Percentiles rank a stretch among this genome's conserved stretches.
These are phyloP conservation scores for Laetiporus sulphureus DNA, from an alignment of 1,284 basidiomycete genomes.

Conservation along the genomic window DNA sequence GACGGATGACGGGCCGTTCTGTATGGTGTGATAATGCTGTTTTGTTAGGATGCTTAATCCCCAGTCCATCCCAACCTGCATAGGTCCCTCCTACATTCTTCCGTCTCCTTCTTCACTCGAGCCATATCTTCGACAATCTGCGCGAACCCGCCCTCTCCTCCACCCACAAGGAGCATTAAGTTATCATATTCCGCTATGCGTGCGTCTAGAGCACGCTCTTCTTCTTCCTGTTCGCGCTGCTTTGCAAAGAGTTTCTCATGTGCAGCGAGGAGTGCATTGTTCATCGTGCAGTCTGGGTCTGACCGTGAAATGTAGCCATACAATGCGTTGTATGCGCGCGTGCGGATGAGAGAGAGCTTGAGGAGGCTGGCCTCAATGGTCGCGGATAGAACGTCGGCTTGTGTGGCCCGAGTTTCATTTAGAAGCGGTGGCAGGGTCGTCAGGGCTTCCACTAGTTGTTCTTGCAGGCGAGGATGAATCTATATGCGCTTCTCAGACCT, in stretches of 20 bases:
- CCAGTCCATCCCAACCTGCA: conserved; percentile 44
- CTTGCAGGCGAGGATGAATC: conserved; percentile 27
- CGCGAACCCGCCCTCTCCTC: conserved; percentile 31
- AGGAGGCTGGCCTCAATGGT: conserved; percentile 40
- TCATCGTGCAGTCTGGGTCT: conserved; percentile 20
- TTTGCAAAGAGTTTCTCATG: conserved; percentile 30
- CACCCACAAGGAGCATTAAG: conserved; percentile 35
- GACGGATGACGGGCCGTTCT: no score
- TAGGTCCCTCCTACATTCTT: conserved; percentile 42
- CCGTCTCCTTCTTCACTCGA: conserved; percentile 37
- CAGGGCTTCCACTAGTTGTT: conserved; percentile 23
- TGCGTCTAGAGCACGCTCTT: conserved; percentile 31
- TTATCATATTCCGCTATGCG: conserved; percentile 37
- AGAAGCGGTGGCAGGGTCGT: conserved; percentile 24
- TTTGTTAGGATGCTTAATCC: conserved; percentile 26
- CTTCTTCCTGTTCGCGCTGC: conserved; percentile 29
- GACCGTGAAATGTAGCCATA: conserved; percentile 29
- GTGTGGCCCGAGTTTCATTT: conserved; percentile 22
- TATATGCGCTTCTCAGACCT: background rate
- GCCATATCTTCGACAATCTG: conserved; percentile 46
- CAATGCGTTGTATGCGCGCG: conserved; percentile 30
- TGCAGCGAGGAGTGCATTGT: conserved; percentile 29
- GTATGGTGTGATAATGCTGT: no score
- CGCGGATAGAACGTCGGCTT: conserved; percentile 32
- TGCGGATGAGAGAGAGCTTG: conserved; percentile 39